A percentile compares a stretch with the other conserved stretches of the same genome.
Conservation (phyloP, 2,329 filamentous ascomycete species). For the Xylaria sp. region DNA sequence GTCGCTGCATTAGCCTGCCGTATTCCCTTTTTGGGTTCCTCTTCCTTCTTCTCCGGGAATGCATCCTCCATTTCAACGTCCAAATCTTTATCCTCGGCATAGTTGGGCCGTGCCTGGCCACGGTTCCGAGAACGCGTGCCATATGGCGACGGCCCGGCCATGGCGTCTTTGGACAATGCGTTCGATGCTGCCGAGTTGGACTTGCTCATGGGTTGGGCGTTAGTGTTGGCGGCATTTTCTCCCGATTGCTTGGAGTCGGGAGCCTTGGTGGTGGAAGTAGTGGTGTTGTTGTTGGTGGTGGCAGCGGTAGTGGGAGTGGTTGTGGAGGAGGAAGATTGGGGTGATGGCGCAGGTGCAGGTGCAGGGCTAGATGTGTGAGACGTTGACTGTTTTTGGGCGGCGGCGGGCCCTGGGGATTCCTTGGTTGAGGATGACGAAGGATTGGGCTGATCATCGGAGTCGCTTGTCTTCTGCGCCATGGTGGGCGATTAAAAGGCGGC, state of each 20-base stretch:
- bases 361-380: conserved; percentile 49
- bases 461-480: conserved; percentile 52
- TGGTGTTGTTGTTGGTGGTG: conserved; percentile 6
- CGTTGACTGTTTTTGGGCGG: conserved; percentile 47
- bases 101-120: conserved; percentile 85
- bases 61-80: conserved; percentile 87
- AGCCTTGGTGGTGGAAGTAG: conserved; percentile 37
- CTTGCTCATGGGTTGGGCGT: conserved; percentile 61
- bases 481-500: conserved; percentile 51
- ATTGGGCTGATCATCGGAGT: conserved; percentile 51
- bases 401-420: conserved; percentile 46
- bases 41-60: conserved; percentile 65
- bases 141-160: conserved; percentile 75
- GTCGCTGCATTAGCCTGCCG: conserved; percentile 57
- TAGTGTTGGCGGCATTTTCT: conserved; percentile 52
- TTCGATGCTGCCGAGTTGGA: conserved; percentile 60
- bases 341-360: conserved; percentile 33
- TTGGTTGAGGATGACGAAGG: conserved; percentile 51
- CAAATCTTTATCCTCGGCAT: conserved; percentile 92
- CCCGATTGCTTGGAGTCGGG: conserved; percentile 44
- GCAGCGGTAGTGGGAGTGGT: conserved; percentile 13
- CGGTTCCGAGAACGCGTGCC: conserved; percentile 95
- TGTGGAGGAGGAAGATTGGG: conserved; percentile 35
- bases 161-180: conserved; percentile 60
- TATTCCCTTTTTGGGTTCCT: conserved; percentile 67